Conservation (phyloP, 2,329 filamentous ascomycete genomes). For the Triangularia setosa region DNA sequence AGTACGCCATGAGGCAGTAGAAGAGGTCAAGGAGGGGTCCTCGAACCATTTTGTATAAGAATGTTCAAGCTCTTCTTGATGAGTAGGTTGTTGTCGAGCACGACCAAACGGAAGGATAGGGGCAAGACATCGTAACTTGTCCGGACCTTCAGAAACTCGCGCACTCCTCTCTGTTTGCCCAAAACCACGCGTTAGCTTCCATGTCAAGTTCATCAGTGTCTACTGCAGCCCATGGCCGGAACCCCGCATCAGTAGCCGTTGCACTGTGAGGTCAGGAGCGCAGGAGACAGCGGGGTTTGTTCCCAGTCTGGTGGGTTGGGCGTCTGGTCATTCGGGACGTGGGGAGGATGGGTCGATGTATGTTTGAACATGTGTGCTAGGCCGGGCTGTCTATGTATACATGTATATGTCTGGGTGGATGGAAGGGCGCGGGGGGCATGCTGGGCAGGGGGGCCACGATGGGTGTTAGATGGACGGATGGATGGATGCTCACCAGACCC, state of each 20-base stretch:
- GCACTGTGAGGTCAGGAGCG: background rate
- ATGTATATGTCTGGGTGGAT: background rate
- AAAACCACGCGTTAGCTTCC: constrained; percentile 11
- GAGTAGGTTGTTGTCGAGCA: constrained; percentile 89
- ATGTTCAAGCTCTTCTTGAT: constrained; percentile 98
- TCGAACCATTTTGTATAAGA: constrained; percentile 83
- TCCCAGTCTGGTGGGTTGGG: background rate
- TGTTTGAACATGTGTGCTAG: background rate
- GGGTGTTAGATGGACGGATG: background rate
- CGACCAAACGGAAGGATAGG: constrained; percentile 89
- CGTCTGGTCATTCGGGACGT: background rate
- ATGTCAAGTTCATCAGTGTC: background rate
- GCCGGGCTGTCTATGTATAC: constrained; percentile 11
- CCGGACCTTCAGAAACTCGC: constrained; percentile 92
- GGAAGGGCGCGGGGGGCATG: constrained; percentile 6
- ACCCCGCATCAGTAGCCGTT: constrained; percentile 23
- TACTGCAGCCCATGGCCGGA: constrained; percentile 10
- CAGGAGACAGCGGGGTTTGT: background rate
- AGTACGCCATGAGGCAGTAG: background rate
- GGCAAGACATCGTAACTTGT: constrained; percentile 98
- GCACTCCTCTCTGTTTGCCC: constrained; percentile 69
- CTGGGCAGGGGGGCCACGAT: background rate
- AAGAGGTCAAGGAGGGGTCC: background rate
- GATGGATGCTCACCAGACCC: constrained; percentile 60
- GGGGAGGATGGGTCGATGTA: constrained; percentile 10